Conservation (phyloP, 2,329 filamentous ascomycete species). For the Hypoxylon sp. region DNA sequence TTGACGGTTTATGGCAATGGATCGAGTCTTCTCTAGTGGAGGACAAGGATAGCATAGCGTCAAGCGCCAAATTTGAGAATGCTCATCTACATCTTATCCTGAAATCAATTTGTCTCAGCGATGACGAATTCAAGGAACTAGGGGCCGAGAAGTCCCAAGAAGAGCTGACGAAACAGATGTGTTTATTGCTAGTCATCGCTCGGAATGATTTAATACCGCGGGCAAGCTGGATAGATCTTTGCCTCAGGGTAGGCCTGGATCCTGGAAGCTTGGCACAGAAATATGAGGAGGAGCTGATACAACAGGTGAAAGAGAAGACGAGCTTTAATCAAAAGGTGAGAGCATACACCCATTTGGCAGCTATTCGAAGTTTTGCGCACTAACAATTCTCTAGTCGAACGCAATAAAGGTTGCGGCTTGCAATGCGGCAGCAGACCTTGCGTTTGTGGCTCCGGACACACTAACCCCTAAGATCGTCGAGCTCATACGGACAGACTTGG, state of each 20-base stretch:
- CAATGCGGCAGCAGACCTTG: conserved; percentile 87
- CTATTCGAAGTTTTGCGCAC: background rate
- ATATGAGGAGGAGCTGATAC: conserved; percentile 72
- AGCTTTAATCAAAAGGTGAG: conserved; percentile 52
- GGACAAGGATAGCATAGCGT: conserved; percentile 83
- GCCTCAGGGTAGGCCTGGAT: conserved; percentile 82
- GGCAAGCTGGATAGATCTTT: conserved; percentile 89
- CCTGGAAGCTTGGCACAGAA: conserved; percentile 80
- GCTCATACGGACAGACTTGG: conserved; percentile 79
- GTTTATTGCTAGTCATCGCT: conserved; percentile 81
- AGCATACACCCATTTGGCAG: conserved; percentile 10
- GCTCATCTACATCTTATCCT: conserved; percentile 71
- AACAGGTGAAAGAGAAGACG: conserved; percentile 73
- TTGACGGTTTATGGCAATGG: conserved; percentile 84
- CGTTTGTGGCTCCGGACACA: conserved; percentile 88
- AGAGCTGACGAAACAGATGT: conserved; percentile 75
- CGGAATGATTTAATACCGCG: conserved; percentile 81
- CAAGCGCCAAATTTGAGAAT: conserved; percentile 72
- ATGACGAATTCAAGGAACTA: conserved; percentile 61
- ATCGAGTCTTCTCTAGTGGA: conserved; percentile 72
- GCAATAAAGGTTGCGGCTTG: conserved; percentile 77
- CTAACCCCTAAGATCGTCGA: conserved; percentile 82
- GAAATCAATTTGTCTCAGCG: conserved; percentile 71
- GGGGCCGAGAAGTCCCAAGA: conserved; percentile 59
- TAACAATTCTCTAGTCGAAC: conserved; percentile 49